Conservation (phyloP, 164 flowering plant genomes). For the Magnolia changhungtana region DNA sequence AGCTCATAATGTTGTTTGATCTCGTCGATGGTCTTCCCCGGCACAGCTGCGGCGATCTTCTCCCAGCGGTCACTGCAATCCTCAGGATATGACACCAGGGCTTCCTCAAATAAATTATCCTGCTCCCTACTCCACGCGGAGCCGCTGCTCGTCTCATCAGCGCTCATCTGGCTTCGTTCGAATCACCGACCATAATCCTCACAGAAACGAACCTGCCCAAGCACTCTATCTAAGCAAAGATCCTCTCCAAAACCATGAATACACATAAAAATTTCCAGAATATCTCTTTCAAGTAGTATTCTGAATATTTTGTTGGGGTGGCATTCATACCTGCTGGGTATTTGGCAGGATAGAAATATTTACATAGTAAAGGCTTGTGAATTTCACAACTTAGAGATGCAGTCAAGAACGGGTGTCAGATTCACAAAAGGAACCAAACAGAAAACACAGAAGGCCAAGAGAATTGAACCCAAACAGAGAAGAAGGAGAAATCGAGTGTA, state of each 20-base stretch:
- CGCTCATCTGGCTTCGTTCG: conserved; percentile 47
- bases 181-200: conserved; percentile 6
- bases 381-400: conserved; percentile 8
- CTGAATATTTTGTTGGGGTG: conserved; percentile 15
- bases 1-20: conserved; percentile 73
- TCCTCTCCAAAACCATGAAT: conserved; percentile 12
- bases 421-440: conserved; percentile 24
- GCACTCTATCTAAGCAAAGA: conserved; percentile 13
- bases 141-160: conserved; percentile 46
- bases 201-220: conserved; percentile 9
- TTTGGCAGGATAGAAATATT: conserved; percentile 17
- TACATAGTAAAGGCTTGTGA: conserved; percentile 8
- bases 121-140: conserved; percentile 79
- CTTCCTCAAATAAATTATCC: conserved; percentile 85
- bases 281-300: conserved; percentile 25
- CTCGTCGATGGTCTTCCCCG: conserved; percentile 73
- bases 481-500: conserved; percentile 28
- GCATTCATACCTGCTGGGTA: conserved; percentile 15
- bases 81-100: conserved; percentile 62
- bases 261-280: conserved; percentile 10
- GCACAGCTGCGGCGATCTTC: conserved; percentile 69
- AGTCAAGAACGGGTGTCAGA: conserved; percentile 29
- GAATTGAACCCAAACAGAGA: conserved; percentile 21
- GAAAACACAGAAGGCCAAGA: conserved; percentile 27
- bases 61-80: conserved; percentile 79